Evolutionary conservation across 768 basidiomycete genomes (phyloP).

Genomic region (Lactarius pseudohatsudake): DNA sequence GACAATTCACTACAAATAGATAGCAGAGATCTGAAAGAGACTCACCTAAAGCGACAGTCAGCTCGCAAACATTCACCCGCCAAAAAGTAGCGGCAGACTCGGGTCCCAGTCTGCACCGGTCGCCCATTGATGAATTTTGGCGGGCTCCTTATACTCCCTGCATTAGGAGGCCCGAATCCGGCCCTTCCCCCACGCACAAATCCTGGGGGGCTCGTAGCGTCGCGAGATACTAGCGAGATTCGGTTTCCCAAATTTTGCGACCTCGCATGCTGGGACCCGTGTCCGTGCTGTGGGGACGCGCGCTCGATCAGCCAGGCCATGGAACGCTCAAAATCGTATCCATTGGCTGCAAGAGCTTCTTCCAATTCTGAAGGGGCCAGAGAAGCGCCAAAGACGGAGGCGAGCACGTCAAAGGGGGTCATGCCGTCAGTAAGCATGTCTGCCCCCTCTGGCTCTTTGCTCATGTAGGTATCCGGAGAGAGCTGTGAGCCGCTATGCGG

Average conservation of each 20-base stretch:
- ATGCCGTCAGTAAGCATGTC: constrained; percentile 83
- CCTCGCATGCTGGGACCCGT: constrained; percentile 43
- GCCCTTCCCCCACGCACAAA: constrained; percentile 46
- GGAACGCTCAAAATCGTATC: constrained; percentile 92
- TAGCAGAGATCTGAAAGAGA: constrained; percentile 14
- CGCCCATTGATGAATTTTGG: constrained; percentile 54
- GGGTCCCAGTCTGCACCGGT: constrained; percentile 58
- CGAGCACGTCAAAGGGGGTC: constrained; percentile 96
- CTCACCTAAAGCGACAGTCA: constrained; percentile 97
- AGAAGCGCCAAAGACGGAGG: constrained; percentile 89
- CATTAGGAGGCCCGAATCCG: constrained; percentile 32
- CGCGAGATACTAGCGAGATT: constrained; percentile 64
- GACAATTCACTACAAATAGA: constrained; percentile 21
- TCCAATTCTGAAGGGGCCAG: constrained; percentile 90
- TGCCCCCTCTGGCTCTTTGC: constrained; percentile 50
- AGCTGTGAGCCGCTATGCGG: constrained; percentile 19
- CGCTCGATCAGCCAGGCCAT: constrained; percentile 94
- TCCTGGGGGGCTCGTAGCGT: constrained; percentile 36
- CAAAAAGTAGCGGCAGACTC: constrained; percentile 95
- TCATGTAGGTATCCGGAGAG: constrained; percentile 27
- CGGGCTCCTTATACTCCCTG: constrained; percentile 33
- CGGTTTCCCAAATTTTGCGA: constrained; percentile 67
- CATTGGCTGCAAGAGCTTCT: constrained; percentile 83
- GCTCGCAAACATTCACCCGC: constrained; percentile 94
- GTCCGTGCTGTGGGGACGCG: constrained; percentile 46